Conservation (phyloP, 768 basidiomycete species). For the Clitopilus hobsonii region DNA sequence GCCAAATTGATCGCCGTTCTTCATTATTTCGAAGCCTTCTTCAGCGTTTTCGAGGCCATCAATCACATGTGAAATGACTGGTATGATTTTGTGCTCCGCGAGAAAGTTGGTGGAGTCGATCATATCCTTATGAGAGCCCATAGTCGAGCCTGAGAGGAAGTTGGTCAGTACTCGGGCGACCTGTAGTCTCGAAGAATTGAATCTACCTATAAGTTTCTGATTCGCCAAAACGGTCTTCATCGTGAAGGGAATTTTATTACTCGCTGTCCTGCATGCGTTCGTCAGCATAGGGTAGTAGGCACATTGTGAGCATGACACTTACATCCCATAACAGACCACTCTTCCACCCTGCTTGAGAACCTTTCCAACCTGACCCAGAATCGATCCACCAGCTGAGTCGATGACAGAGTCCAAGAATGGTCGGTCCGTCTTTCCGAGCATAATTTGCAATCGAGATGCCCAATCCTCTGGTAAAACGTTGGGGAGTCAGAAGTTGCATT, state of each 20-base stretch:
- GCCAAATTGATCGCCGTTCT: slow-evolving; percentile 66
- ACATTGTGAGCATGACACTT: slow-evolving; percentile 13
- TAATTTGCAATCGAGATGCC: slow-evolving; percentile 39
- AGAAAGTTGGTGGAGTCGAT: slow-evolving; percentile 69
- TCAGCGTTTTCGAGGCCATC: slow-evolving; percentile 59
- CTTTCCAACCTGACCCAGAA: slow-evolving; percentile 44
- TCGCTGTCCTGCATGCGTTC: slow-evolving; percentile 48
- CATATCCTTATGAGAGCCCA: slow-evolving; percentile 79
- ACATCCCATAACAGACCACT: slow-evolving; percentile 69
- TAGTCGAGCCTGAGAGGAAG: slow-evolving; percentile 58
- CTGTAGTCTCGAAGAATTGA: not conserved
- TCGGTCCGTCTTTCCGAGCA: slow-evolving; percentile 31
- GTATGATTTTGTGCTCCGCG: slow-evolving; percentile 58
- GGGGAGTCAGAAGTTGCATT: not conserved
- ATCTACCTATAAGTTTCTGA: slow-evolving; percentile 66
- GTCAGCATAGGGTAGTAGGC: not conserved
- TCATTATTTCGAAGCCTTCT: slow-evolving; percentile 66
- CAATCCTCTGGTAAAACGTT: slow-evolving; percentile 36
- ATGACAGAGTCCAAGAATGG: slow-evolving; percentile 53
- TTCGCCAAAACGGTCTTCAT: slow-evolving; percentile 79
- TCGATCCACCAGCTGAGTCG: slow-evolving; percentile 68
- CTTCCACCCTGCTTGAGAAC: slow-evolving; percentile 53
- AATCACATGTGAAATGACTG: slow-evolving; percentile 67
- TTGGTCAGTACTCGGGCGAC: not conserved
- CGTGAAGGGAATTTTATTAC: slow-evolving; percentile 55